Base-by-base conservation (phyloP, 305 asterid species). In the Plantago rigida region DNA sequence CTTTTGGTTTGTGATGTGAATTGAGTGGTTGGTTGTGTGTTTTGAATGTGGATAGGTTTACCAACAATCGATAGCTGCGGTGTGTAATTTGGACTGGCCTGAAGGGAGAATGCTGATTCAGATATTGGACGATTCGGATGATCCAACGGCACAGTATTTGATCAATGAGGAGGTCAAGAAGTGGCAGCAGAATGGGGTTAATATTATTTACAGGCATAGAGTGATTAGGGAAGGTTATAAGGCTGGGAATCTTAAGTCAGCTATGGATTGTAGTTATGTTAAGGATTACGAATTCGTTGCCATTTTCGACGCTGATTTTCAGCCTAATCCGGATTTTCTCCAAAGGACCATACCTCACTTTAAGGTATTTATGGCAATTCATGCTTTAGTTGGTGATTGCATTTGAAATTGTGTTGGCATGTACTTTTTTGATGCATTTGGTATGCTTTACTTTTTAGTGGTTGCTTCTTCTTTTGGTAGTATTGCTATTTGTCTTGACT, bases 171-270 rank as follows among this genome's bases (percentile, higher is more conserved):
- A 89, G 39, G 97, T 89, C 34, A 66, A 65, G 3, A 87, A 87
- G 68, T 89, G 97, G 97, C 86, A 77, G 75, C 75, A 76, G n/a
- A 83, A 79, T 59, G 94, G 94, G 62, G 88, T 84, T 46, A 89
- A 84, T 66, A 89, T 89, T 51, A 54, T 87, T n/a, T 89, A 89
- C 75, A 75, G 97, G 41, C 97, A 87, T 60, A 78, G 97, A 70
- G 93, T 82, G 54, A 79, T 78, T 44, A 87, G 97, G 72, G 94
- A 87, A 42, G 97, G 97, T 10, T 89, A 89, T 71, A 89, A 89
- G 71, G 97, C 97, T 24, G 97, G 96, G 47, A 89, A 89, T 73
- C 90, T 89, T 31, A 84, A 87, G 79, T 87, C 97, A 29, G 97
- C 97, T 15, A 87, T 89, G 97, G 81, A 66, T 71, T 87, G 93